Evolutionary conservation across 2,329 filamentous ascomycete species (phyloP), one percentile per base, ranked within the genome.

Genomic region (Penicillium rolfsii): DNA sequence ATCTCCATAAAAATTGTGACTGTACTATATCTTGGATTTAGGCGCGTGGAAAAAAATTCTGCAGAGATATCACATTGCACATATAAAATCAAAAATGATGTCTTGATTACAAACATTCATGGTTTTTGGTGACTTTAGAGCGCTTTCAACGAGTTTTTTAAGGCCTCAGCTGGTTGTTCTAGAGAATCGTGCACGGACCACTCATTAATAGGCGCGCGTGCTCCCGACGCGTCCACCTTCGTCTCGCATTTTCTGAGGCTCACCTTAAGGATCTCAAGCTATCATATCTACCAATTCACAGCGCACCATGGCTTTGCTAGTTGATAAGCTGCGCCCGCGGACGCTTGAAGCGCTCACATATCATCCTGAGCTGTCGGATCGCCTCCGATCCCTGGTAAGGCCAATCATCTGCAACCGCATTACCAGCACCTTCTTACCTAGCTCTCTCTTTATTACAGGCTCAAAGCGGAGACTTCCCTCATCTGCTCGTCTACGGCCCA

Each of bases 381-480:
- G 94, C 61, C 85, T 99, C 50, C 88, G 89, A 69, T 92, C 95
- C 33, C 84, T 99, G 64, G 93, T 97, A 86, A 70, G 60, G 49
- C 30, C 16, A 62, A 38, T 30, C 19, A 14, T 52, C 24, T n/a
- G 28, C 24, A 12, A 14, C 14, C 19, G 8, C 11, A 9, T 35
- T n/a, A 9, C 48, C n/a, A 48, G 24, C 54, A 64, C 16, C 26
- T 54, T 55, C 58, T 65, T 30, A 66, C 48, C 19, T 38, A 53
- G 30, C 16, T 9, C 63, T 69, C 8, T 24, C 61, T 41, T 5
- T 11, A 56, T 40, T 50, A 55, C 63, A 97, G 93, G 95, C 95
- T 57, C 91, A 96, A 85, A 96, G 91, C 79, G 93, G 94, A 70
- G 96, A 99, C 77, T 99, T 99, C 75, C 95, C 95, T 53, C 96